Base-by-base conservation (phyloP, 2,329 filamentous ascomycete species). In the Colletotrichum limetticola region DNA sequence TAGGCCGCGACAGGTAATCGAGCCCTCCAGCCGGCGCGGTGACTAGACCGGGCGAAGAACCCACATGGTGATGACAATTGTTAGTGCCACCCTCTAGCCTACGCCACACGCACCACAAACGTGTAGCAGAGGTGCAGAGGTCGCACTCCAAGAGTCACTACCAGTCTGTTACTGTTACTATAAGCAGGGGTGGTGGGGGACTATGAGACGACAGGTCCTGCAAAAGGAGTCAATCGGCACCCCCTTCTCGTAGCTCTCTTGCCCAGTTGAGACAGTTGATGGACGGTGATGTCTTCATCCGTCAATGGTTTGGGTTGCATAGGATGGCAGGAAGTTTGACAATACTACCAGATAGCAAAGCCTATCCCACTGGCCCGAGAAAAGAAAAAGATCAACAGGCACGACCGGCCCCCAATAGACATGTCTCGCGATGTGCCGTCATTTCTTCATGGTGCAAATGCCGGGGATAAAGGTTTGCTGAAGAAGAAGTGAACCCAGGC, bases 361-460 rank as follows among this genome's bases (percentile, higher is more conserved):
- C 6, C 42, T 24, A 22, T 53, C 14, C 37, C 22, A 59, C 46
- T 69, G 65, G 53, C 22, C 53, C 42, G 59, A 59, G 59, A 59
- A 22, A 35, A 28, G 14, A 30, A 55, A 37, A 63, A 46, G 59
- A 72, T 69, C 59, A 60, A 26, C 59, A 72, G 69, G 66, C 37
- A 69, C 69, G 9, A n/a, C 30, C 49, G 30, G 12, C 14, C 35
- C 24, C 37, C 32, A 5, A 22, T n/a, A 56, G 52, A 32, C 9
- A 24, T 24, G 3, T 46, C 49, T 35, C 59, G 19, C 35, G 28
- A 62, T 68, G 52, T 42, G 69, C 65, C 52, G 30, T 32, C 37
- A 68, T 68, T 49, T 22, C 65, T 19, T 16, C 49, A 46, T 35
- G 8, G 59, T 32, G 7, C 59, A 64, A 53, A 11, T 64, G 42